Percentiles rank a stretch among this genome's conserved stretches.
These are phyloP conservation scores for Malus sylvestris DNA, from an alignment of 306 rosid species.

Conservation along the genomic window DNA sequence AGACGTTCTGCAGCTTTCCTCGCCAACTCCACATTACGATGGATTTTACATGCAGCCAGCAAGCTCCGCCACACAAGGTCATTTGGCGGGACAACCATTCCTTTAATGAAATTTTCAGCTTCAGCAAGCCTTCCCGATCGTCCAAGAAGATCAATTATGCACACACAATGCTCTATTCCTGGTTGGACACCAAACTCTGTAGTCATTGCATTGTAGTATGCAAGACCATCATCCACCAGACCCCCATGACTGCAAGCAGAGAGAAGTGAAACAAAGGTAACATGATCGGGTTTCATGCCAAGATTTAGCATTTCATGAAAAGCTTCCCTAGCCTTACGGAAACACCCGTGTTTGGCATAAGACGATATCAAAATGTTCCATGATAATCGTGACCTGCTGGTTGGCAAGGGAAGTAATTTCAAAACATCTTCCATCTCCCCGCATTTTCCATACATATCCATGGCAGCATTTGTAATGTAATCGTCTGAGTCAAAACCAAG, in stretches of 20 bases:
- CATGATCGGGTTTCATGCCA: slow-evolving; percentile 69
- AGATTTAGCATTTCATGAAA: slow-evolving; percentile 67
- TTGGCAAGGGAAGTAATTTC: slow-evolving; percentile 48
- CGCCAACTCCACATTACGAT: slow-evolving; percentile 68
- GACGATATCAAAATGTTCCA: slow-evolving; percentile 91
- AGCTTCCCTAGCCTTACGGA: slow-evolving; percentile 55
- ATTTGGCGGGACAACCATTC: slow-evolving; percentile 60
- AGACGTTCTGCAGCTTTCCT: slow-evolving; percentile 66
- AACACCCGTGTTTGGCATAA: slow-evolving; percentile 73
- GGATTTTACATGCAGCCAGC: slow-evolving; percentile 74
- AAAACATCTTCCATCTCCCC: slow-evolving; percentile 74
- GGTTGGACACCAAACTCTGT: slow-evolving; percentile 42
- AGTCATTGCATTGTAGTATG: slow-evolving; percentile 60
- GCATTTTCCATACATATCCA: slow-evolving; percentile 98
- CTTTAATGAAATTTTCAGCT: slow-evolving; percentile 56
- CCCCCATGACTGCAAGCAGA: slow-evolving; percentile 94
- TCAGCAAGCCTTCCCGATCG: slow-evolving; percentile 81
- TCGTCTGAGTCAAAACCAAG: slow-evolving; percentile 65
- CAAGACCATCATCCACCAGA: slow-evolving; percentile 84
- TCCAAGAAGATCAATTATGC: slow-evolving; percentile 92
- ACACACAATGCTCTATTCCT: slow-evolving; percentile 80
- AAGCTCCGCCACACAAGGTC: slow-evolving; percentile 84
- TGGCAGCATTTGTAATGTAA: slow-evolving; percentile 62
- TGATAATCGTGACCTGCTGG: slow-evolving; percentile 50
- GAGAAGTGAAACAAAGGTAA: slow-evolving; percentile 85